These are phyloP conservation scores for Mycena polygramma DNA, from an alignment of 768 basidiomycete species.

Conservation along the genomic window DNA sequence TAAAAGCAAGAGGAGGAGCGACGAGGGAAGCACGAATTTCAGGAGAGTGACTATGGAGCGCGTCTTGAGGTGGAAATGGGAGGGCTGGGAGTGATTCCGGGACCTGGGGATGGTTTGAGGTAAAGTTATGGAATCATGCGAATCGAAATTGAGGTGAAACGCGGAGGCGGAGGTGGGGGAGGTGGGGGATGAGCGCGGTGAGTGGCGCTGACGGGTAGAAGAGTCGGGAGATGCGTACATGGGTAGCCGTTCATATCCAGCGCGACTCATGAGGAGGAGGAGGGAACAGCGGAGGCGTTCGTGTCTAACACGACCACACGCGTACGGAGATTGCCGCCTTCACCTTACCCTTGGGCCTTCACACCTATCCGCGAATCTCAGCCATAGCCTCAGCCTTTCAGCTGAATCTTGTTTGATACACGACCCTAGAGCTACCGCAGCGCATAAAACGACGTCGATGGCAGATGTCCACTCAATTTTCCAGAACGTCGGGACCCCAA, in stretches of 20 bases:
- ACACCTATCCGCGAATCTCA: too few species aligned
- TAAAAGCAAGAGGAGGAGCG: conserved; percentile 57
- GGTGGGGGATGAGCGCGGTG: conserved; percentile 27
- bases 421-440: too few species aligned
- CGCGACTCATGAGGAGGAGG: conserved; percentile 39
- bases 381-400: too few species aligned
- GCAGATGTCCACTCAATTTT: too few species aligned
- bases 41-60: conserved; percentile 55
- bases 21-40: conserved; percentile 58
- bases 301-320: too few species aligned
- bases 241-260: conserved; percentile 63
- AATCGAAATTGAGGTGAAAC: conserved; percentile 42
- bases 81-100: conserved; percentile 40
- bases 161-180: conserved; percentile 28
- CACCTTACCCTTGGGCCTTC: too few species aligned
- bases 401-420: too few species aligned
- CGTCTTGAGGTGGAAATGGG: conserved; percentile 46
- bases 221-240: conserved; percentile 57
- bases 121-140: conserved; percentile 30
- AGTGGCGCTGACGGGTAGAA: conserved; percentile 46
- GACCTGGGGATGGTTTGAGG: conserved; percentile 45
- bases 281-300: not conserved
- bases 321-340: too few species aligned
- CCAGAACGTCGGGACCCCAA: too few species aligned
- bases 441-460: too few species aligned